These are phyloP conservation scores for Chlamydomonas urium DNA, from an alignment of 139 green algal species.

Conservation along the genomic window DNA sequence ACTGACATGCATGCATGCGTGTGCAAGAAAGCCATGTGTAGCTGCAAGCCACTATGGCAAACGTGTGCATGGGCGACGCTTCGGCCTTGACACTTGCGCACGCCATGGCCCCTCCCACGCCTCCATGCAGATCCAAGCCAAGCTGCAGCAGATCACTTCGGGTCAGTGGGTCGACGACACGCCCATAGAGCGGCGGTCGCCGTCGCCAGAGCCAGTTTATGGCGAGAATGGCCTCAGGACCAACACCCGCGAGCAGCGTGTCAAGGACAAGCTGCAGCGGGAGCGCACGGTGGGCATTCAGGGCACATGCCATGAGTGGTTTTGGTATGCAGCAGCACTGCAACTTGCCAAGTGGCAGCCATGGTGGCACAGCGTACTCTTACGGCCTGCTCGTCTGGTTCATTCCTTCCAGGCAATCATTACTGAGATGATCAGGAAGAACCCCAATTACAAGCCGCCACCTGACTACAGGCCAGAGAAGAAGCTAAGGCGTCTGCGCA, in stretches of 20 bases:
- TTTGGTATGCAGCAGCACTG: no score
- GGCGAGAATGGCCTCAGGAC: constrained; percentile 65
- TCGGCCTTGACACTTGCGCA: not conserved
- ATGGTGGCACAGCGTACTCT: no score
- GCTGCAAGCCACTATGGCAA: no score
- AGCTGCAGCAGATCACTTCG: not conserved
- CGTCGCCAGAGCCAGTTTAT: constrained; percentile 82
- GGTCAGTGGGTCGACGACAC: not conserved
- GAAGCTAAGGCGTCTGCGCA: constrained; percentile 80
- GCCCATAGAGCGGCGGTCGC: constrained; percentile 56
- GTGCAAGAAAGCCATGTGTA: no score
- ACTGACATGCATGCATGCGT: no score
- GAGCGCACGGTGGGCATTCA: constrained; percentile 42
- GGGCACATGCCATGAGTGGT: no score
- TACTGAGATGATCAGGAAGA: constrained; percentile 78
- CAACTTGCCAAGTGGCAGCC: no score
- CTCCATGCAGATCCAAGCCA: not conserved
- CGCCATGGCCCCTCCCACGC: not conserved
- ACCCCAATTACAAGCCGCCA: constrained; percentile 75
- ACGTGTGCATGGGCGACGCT: no score
- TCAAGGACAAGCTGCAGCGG: constrained; percentile 71
- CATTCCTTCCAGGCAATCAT: constrained; percentile 66
- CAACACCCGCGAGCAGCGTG: constrained; percentile 80
- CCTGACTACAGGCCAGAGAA: constrained; percentile 76
- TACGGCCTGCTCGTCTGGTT: not conserved